A percentile compares a stretch with the other conserved stretches of the same genome.
These are phyloP conservation scores for Dianthus caryophyllus DNA, from an alignment of 148 eudicot genomes.

Conservation along the genomic window DNA sequence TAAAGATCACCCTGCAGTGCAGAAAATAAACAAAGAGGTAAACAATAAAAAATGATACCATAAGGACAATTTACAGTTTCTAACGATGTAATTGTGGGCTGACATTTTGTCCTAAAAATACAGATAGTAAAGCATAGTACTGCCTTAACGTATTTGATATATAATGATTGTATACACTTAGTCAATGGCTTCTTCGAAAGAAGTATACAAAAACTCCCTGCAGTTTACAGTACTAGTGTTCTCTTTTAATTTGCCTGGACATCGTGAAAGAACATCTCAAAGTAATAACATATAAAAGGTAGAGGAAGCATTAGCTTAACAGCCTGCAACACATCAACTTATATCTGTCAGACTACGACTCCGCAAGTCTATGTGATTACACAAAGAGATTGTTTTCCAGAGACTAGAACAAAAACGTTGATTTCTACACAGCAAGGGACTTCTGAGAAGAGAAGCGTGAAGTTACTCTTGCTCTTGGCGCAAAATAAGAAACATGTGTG, in stretches of 20 bases:
- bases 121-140: neutral
- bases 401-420: no score
- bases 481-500: neutral
- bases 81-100: neutral
- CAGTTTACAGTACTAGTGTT: neutral
- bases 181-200: neutral
- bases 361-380: neutral
- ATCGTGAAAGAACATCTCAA: neutral
- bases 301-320: neutral
- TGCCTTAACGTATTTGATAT: neutral
- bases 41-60: neutral
- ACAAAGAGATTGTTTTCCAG: neutral
- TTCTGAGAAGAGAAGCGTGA: neutral
- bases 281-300: neutral
- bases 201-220: neutral
- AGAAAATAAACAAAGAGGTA: slow-evolving; percentile 19
- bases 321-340: neutral
- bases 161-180: neutral
- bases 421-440: no score
- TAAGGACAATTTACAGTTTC: neutral
- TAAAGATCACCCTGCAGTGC: slow-evolving; percentile 74
- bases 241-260: neutral
- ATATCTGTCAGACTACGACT: neutral
- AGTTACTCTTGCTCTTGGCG: neutral
- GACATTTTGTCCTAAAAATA: neutral